Base-by-base conservation (phyloP, 1,139 yeast genomes). In the Yarrowia galli region DNA sequence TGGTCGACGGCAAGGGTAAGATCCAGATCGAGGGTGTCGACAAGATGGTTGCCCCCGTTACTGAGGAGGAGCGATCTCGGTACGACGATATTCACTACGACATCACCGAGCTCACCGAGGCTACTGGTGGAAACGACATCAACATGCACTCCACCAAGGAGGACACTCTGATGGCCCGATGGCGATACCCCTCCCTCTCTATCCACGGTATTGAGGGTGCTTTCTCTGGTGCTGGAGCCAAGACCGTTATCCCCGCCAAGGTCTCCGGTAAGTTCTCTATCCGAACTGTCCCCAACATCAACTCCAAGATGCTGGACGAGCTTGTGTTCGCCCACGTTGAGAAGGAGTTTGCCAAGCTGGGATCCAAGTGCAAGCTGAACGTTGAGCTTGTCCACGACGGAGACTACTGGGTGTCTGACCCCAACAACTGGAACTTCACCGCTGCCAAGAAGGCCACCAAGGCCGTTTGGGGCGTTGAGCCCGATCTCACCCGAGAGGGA, bases 131-230 rank as follows among this genome's bases (percentile, higher is more conserved):
- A 25, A 78, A 90, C 72, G 92, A 98, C 58, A 86, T 92, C 51
- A 83, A 93, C 71, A 89, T 89, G 80, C 84, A 87, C 71, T 84
- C 85, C 77, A 91, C 92, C 79, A 88, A 91, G 80, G 89, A 91
- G 79, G 89, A 93, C 72, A 77, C 78, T 8, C 86, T 95, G 76
- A 95, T 92, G 89, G 98, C 95, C 80, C 89, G 99, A 85, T 95
- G 99, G 99, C 89, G 99, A 85, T 92, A 84, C 81, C 98, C 99
- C 70, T 92, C 99, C 22, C 84, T 95, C 76, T 92, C 98, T 7
- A 80, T 95, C 72, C 99, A 95, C 80, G 99, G 99, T 73, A 86
- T 95, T 70, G 99, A 95, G 81, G 99, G 99, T 72, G 99, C 99
- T 10, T 95, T 95, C 79, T 89, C 89, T 68, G 95, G 91, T 56